phyloP scores from a whole-genome alignment of 495 filamentous ascomycete species.

The Delitschia confertaspora region DNA sequence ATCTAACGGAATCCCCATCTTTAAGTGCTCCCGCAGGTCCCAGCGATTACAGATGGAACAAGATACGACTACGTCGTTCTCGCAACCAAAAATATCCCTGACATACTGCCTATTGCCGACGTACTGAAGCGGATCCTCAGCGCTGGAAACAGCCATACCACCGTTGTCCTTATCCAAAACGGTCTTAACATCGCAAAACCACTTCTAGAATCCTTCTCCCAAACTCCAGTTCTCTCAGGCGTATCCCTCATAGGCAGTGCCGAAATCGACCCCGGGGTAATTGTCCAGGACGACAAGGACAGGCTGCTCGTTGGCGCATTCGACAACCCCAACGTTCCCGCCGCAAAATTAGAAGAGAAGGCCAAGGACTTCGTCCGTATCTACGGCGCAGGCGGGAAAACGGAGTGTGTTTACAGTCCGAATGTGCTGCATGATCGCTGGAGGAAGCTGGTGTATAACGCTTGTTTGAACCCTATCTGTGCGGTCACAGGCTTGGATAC shows the following conservation, averaged over 20 bases:
- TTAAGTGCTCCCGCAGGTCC: constrained; percentile 32
- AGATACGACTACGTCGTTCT: constrained; percentile 53
- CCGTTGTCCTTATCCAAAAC: constrained; percentile 53
- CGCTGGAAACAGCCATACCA: constrained; percentile 35
- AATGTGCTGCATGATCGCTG: constrained; percentile 29
- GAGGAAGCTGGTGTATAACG: constrained; percentile 35
- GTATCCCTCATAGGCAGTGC: constrained; percentile 45
- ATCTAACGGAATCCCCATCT: background rate
- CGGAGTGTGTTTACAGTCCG: constrained; percentile 16
- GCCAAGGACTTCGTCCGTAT: constrained; percentile 29
- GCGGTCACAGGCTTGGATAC: constrained; percentile 44
- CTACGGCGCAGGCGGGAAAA: constrained; percentile 30
- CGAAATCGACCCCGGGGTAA: constrained; percentile 39
- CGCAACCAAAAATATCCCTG: constrained; percentile 50
- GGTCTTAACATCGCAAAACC: constrained; percentile 56
- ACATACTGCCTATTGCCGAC: constrained; percentile 38
- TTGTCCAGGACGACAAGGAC: constrained; percentile 31
- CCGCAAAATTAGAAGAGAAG: background rate
- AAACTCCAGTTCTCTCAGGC: constrained; percentile 45
- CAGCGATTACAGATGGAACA: constrained; percentile 32
- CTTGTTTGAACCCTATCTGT: constrained; percentile 31
- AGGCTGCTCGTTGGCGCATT: constrained; percentile 30
- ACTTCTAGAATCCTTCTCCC: constrained; percentile 41
- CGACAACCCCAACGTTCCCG: constrained; percentile 15
- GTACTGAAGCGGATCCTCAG: constrained; percentile 48